Evolutionary conservation across 2,329 filamentous ascomycete species (phyloP), one percentile per base, ranked within the genome.

Genomic region (Aspergillus sp.): DNA sequence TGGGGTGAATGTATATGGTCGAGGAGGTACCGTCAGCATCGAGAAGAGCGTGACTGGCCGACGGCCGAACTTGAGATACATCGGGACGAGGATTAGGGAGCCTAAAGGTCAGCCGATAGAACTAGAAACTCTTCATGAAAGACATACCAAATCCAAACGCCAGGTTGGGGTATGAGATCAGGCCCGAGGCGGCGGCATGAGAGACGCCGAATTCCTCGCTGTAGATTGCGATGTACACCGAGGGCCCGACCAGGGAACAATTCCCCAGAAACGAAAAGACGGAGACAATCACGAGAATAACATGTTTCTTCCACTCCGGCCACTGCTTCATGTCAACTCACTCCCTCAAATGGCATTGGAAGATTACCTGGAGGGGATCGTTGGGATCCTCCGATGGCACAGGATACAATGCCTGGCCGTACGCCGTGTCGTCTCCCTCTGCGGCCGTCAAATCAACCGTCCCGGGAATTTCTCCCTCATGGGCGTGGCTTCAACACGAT

Each of bases 331-430:
- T 19, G 40, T 22, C 9, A 19, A 4, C 19, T 8, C 40, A 17
- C 17, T 42, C 19, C 17, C 22, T 8, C 5, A 11, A 3, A 5
- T 17, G n/a, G 8, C 44, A 35, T 20, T 13, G 26, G 20, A 3
- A 26, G 51, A 13, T 19, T 66, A 77, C 74, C 63, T 78, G 78
- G 9, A 84, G 71, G 7, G 82, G 82, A 62, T 85, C 82, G 53
- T 85, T 85, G 1, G 82, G 82, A 58, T 84, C 82, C 50, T 82
- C 77, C 1, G 81, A 79, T 2, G 82, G 82, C 1, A 84, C 82
- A 1, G 82, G 82, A 58, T 79, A 85, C 3, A 85, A 72, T 2
- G 82, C 82, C 63, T 84, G 82, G 19, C 82, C 82, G 53, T 82
- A 81, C 0, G 72, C 80, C 1, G 81, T 81, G 58, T 84, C 81